A percentile compares a stretch with the other conserved stretches of the same genome.
Evolutionary conservation across 2,329 filamentous ascomycete species (phyloP).

Genomic region (Epicoccum sorghinum): DNA sequence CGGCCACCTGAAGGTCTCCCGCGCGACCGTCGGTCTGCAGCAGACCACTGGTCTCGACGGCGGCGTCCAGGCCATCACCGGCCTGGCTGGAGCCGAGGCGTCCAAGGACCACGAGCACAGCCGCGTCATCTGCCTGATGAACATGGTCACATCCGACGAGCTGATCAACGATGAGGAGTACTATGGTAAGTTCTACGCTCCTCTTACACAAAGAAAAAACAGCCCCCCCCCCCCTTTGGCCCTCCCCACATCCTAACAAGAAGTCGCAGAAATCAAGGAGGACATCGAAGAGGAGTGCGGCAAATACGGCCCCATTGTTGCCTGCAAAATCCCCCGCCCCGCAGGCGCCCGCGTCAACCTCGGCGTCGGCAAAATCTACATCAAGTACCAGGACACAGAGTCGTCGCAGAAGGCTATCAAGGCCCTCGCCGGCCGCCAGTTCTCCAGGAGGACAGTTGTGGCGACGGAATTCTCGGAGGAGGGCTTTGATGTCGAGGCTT

Average conservation of each 20-base stretch:
- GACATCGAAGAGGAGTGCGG: conserved; percentile 91
- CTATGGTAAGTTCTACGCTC: conserved; percentile 67
- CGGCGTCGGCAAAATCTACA: conserved; percentile 96
- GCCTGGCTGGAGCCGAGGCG: conserved; percentile 89
- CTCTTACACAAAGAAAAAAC: no score
- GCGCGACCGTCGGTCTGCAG: conserved; percentile 92
- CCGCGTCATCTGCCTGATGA: conserved; percentile 87
- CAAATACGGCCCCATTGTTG: conserved; percentile 84
- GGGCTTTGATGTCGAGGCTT: conserved; percentile 90
- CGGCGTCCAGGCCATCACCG: conserved; percentile 96
- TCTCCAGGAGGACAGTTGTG: conserved; percentile 93
- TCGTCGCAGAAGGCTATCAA: conserved; percentile 83
- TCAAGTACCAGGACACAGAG: conserved; percentile 84
- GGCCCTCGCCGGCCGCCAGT: conserved; percentile 92
- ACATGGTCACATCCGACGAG: conserved; percentile 98
- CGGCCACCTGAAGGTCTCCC: conserved; percentile 80
- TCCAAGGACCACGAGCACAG: conserved; percentile 74
- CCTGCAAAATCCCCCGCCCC: conserved; percentile 92
- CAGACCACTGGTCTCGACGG: conserved; percentile 92
- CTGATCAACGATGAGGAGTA: conserved; percentile 94
- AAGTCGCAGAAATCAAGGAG: conserved; percentile 84
- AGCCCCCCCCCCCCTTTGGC: not conserved
- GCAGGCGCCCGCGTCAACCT: conserved; percentile 81
- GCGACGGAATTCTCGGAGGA: conserved; percentile 98
- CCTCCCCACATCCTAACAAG: conserved; percentile 4